phyloP scores from a whole-genome alignment of 1,284 basidiomycete species.

The Austroboletus niveus region DNA sequence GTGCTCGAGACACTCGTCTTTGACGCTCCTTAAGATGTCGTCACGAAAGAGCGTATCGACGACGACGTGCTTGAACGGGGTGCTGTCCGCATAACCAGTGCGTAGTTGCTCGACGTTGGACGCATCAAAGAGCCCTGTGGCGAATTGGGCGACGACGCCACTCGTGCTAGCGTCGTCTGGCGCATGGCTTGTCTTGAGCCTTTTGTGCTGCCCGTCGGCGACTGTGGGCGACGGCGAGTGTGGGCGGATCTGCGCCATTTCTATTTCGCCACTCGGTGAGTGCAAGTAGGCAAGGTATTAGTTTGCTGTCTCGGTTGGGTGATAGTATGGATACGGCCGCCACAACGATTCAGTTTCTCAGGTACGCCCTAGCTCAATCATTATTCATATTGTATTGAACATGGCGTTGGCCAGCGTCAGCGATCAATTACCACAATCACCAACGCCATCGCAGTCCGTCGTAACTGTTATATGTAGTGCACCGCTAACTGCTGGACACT shows the following conservation, averaged over 20 bases:
- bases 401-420: no score
- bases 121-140: constrained; percentile 52
- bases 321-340: no score
- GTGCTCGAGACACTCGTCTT: constrained; percentile 80
- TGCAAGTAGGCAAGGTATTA: not conserved
- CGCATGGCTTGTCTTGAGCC: constrained; percentile 23
- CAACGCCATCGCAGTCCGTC: no score
- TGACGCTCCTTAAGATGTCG: constrained; percentile 73
- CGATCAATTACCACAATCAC: no score
- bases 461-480: no score
- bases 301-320: no score
- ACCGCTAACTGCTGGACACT: no score
- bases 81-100: constrained; percentile 53
- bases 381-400: no score
- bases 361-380: no score
- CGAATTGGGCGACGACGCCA: constrained; percentile 10
- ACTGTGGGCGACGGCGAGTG: constrained; percentile 25
- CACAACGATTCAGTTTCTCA: no score
- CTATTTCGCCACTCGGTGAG: not conserved
- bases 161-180: not conserved
- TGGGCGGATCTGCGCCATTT: constrained; percentile 30
- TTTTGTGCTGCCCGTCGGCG: constrained; percentile 19
- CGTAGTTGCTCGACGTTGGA: constrained; percentile 54
- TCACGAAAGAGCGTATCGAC: constrained; percentile 85
- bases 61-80: constrained; percentile 85